Evolutionary conservation across 169 alveolate genomes (phyloP).

Genomic region (Cryptosporidium felis): DNA sequence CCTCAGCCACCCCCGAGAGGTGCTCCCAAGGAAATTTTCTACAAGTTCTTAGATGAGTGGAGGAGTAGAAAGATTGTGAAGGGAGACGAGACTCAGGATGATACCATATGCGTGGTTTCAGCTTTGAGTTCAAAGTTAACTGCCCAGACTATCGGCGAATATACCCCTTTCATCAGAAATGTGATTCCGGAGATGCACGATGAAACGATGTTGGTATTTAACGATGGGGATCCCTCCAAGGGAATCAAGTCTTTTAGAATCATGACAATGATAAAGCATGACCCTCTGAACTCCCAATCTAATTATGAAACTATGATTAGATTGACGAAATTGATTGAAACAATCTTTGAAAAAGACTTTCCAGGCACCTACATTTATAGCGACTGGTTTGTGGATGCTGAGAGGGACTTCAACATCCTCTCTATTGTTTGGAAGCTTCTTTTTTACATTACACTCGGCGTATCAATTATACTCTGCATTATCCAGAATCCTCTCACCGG

Average conservation of each 20-base stretch:
- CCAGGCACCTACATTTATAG: constrained; percentile 65
- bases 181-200: constrained; percentile 68
- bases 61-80: constrained; percentile 32
- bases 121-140: constrained; percentile 15
- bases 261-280: constrained; percentile 38
- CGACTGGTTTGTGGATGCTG: constrained; percentile 67
- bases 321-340: constrained; percentile 17
- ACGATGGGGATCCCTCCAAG: constrained; percentile 30
- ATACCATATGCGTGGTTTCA: constrained; percentile 52
- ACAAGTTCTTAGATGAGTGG: constrained; percentile 37
- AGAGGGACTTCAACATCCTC: constrained; percentile 39
- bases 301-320: constrained; percentile 43
- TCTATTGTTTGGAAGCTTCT: constrained; percentile 59
- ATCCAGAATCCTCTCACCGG: constrained; percentile 69
- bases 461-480: constrained; percentile 64
- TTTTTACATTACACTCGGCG: constrained; percentile 51
- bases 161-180: constrained; percentile 43
- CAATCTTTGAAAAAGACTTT: constrained; percentile 40
- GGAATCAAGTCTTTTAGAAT: constrained; percentile 53
- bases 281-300: constrained; percentile 29
- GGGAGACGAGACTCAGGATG: constrained; percentile 54
- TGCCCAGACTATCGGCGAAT: not conserved
- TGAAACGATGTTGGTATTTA: constrained; percentile 55
- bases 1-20: constrained; percentile 36
- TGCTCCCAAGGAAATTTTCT: constrained; percentile 49